A percentile compares a stretch with the other conserved stretches of the same genome.
Conservation (phyloP, 164 flowering plant genomes). For the Vitis riparia region DNA sequence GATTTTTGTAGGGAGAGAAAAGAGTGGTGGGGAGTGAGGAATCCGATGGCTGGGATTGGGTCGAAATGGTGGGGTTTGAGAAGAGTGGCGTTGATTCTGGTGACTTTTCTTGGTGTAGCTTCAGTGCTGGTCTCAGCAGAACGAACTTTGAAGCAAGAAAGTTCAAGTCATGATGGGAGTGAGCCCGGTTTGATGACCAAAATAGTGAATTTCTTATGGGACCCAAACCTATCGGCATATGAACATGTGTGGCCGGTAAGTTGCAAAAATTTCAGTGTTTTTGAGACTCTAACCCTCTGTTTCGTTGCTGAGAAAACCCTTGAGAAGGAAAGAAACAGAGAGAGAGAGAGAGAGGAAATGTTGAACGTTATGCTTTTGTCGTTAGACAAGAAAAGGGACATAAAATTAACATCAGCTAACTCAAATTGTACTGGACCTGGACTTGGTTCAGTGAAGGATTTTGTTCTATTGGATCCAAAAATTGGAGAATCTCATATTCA, state of each 20-base stretch:
- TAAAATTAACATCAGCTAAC: too few relatives aligned
- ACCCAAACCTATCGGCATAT: slow-evolving; percentile 18
- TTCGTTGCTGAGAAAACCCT: too few relatives aligned
- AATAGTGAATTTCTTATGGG: slow-evolving; percentile 12
- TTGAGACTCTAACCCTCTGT: too few relatives aligned
- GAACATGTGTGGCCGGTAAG: slow-evolving; percentile 46
- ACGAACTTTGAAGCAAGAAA: slow-evolving; percentile 5
- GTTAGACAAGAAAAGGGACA: too few relatives aligned
- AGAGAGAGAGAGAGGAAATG: too few relatives aligned
- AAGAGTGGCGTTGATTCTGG: background rate
- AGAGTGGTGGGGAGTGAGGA: background rate
- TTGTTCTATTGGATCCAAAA: too few relatives aligned
- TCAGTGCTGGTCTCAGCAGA: slow-evolving; percentile 11
- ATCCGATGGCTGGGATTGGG: slow-evolving; percentile 17
- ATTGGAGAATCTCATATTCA: too few relatives aligned
- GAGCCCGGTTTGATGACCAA: slow-evolving; percentile 7
- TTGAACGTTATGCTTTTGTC: too few relatives aligned
- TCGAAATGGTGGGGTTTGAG: slow-evolving; percentile 4
- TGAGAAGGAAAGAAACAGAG: too few relatives aligned
- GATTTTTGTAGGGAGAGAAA: background rate
- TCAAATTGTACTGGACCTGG: too few relatives aligned
- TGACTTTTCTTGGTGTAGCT: slow-evolving; percentile 13
- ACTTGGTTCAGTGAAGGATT: too few relatives aligned
- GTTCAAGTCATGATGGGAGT: slow-evolving; percentile 1
- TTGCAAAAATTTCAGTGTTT: too few relatives aligned